phyloP scores from a whole-genome alignment of 345 rosid species.

The Nephelium lappaceum region DNA sequence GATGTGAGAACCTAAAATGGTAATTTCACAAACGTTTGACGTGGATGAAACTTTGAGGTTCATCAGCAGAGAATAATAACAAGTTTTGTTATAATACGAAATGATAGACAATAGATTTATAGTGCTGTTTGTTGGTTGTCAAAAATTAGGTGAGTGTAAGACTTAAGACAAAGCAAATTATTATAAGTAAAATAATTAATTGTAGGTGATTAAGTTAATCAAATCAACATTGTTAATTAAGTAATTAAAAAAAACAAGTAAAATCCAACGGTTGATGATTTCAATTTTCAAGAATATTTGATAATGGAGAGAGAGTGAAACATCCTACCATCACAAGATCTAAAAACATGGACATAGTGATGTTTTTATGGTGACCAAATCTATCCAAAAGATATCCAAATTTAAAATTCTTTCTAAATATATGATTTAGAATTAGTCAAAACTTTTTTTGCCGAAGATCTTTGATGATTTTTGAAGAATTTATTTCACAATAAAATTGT shows the following conservation, averaged over 20 bases:
- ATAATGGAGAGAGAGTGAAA: too few relatives aligned
- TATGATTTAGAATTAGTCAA: too few relatives aligned
- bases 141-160: constrained; percentile 22
- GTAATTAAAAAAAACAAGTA: neutral
- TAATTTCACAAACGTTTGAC: constrained; percentile 16
- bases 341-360: neutral
- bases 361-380: too few relatives aligned
- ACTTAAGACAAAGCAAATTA: constrained; percentile 6
- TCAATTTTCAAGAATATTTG: neutral
- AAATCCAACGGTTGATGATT: neutral
- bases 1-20: constrained; percentile 20
- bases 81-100: neutral
- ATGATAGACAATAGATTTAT: neutral
- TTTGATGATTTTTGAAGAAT: too few relatives aligned
- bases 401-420: too few relatives aligned
- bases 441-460: too few relatives aligned
- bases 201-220: neutral
- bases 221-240: neutral
- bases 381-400: too few relatives aligned
- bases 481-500: too few relatives aligned
- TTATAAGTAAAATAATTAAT: neutral
- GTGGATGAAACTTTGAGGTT: neutral
- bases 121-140: constrained; percentile 24
- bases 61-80: too few relatives aligned
- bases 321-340: neutral